Conservation (phyloP, 2,329 filamentous ascomycete species). For the Ploettnerulaceae sp. region DNA sequence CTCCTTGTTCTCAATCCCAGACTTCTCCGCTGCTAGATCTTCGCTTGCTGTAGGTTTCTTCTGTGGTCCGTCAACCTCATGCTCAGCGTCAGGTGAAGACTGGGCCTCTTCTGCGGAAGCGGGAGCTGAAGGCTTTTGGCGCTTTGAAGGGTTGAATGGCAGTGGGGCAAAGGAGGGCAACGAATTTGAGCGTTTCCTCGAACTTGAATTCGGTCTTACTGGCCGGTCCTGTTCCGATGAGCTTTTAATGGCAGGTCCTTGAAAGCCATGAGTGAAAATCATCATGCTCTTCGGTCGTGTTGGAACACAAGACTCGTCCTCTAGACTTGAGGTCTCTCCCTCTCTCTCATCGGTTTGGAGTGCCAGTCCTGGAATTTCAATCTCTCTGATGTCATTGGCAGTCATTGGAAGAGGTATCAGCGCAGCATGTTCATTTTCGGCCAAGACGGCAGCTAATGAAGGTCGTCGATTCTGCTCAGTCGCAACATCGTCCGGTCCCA, state of each 20-base stretch:
- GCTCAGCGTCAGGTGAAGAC: background rate
- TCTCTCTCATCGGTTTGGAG: conserved; percentile 59
- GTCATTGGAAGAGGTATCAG: conserved; percentile 64
- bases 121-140: conserved; percentile 11
- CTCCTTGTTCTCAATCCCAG: conserved; percentile 4
- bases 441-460: conserved; percentile 22
- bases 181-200: conserved; percentile 32
- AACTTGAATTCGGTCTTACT: conserved; percentile 9
- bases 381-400: conserved; percentile 69
- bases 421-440: conserved; percentile 40
- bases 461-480: conserved; percentile 19
- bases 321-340: conserved; percentile 39
- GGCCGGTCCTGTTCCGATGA: conserved; percentile 24
- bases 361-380: conserved; percentile 69
- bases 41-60: conserved; percentile 6
- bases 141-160: conserved; percentile 22
- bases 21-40: background rate
- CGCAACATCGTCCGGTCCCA: conserved; percentile 36
- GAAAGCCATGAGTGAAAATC: conserved; percentile 31
- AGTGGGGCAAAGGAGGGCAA: conserved; percentile 25
- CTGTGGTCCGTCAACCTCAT: background rate
- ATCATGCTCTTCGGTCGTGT: conserved; percentile 40
- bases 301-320: conserved; percentile 35
- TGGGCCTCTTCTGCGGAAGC: background rate
- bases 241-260: conserved; percentile 24